A percentile compares a stretch with the other conserved stretches of the same genome.
These are phyloP conservation scores for Globisporangium acanthophoron DNA, from an alignment of 352 stramenopile genomes.

Conservation along the genomic window DNA sequence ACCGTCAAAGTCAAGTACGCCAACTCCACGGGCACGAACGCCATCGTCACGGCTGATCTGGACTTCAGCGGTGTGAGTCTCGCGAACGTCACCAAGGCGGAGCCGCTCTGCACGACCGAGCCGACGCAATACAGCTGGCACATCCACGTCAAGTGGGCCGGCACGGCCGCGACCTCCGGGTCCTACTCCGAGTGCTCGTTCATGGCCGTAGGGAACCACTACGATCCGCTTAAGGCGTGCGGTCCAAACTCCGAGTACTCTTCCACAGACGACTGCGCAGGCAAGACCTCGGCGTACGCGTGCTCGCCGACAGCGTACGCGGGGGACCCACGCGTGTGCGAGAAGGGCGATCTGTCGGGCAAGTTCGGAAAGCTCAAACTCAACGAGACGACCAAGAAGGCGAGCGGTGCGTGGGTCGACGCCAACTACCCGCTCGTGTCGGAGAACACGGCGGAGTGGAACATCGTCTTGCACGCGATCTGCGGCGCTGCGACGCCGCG, in stretches of 20 bases:
- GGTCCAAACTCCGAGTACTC: slow-evolving; percentile 30
- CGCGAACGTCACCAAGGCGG: slow-evolving; percentile 17
- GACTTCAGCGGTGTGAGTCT: slow-evolving; percentile 34
- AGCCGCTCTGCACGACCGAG: slow-evolving; percentile 35
- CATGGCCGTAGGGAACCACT: slow-evolving; percentile 24
- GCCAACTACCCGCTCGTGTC: slow-evolving; percentile 31
- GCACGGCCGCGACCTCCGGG: slow-evolving; percentile 13
- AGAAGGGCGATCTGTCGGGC: slow-evolving; percentile 39
- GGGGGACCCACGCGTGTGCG: slow-evolving; percentile 17
- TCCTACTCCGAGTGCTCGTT: slow-evolving; percentile 21
- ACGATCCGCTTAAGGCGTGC: slow-evolving; percentile 31
- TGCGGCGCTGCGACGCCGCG: slow-evolving; percentile 38
- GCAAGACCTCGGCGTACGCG: slow-evolving; percentile 14
- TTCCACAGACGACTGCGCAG: slow-evolving; percentile 5
- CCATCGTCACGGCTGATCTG: slow-evolving; percentile 30
- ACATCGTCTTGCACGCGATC: slow-evolving; percentile 58
- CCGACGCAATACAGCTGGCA: slow-evolving; percentile 24
- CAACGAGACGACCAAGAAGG: slow-evolving; percentile 15
- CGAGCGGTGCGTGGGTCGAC: slow-evolving; percentile 33
- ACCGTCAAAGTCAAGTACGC: slow-evolving; percentile 35
- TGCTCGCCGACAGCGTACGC: slow-evolving; percentile 27
- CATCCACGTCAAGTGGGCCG: slow-evolving; percentile 31
- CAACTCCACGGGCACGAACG: slow-evolving; percentile 3
- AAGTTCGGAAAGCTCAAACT: slow-evolving; percentile 35
- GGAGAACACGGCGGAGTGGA: slow-evolving; percentile 45